Base-by-base conservation (phyloP, 208 protist species). In the Trypanosoma boissoni region DNA sequence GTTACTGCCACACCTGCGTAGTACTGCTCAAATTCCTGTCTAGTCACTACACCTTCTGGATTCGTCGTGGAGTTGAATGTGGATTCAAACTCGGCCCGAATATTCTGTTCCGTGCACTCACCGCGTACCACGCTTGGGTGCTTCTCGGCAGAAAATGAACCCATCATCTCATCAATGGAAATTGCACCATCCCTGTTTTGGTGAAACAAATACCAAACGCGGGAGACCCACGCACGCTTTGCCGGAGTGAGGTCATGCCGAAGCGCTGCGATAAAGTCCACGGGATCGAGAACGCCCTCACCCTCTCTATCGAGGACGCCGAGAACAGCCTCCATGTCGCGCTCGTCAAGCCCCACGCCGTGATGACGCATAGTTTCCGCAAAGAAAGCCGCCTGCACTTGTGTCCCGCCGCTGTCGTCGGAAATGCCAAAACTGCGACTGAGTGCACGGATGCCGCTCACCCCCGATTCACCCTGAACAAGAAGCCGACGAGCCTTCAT, bases 21-120 rank as follows among this genome's bases (percentile, higher is more conserved):
- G 66, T 93, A 92, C 75, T 96, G 69, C 56, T 83, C 65, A 42
- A 93, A 93, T 65, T 96, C 89, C 54, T 93, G 81, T 43, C 61
- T 64, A 20, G 76, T 87, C 21, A 96, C 63, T 18, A 60, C 43
- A 12, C 89, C 86, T 48, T 86, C 77, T 2, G 89, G 86, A 59
- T 96, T 96, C 0, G 89, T 93, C 9, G n/a, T 58, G n/a, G 55
- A 66, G 73, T 80, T 91, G 53, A 96, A 96, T 2, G 78, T 78
- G 0, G 65, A 20, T 21, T 64, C 45, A 54, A 96, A 90, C 42
- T 91, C 81, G 16, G 58, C 24, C 24, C 52, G 44, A 14, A 91
- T 68, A 2, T 88, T 75, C 6, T 43, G 61, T 9, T 74, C 78
- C 2, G 61, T 68, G 16, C 54, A 10, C 28, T 70, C 62, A 2